These are phyloP conservation scores for Somion occarium DNA, from an alignment of 1,284 basidiomycete species.

Conservation along the genomic window DNA sequence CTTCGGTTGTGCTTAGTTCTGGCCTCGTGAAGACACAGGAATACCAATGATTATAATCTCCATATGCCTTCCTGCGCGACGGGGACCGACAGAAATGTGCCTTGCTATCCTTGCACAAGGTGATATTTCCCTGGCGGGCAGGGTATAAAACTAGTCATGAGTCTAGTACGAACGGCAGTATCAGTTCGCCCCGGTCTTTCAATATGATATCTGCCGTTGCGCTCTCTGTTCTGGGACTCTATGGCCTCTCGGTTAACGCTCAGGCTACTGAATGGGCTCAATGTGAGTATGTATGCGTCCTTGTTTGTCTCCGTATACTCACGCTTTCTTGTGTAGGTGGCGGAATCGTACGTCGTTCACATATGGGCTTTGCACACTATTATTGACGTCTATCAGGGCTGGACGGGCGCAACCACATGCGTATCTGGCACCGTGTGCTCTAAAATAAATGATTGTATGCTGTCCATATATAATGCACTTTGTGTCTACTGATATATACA, in stretches of 20 bases:
- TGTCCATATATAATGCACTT: too few relatives aligned
- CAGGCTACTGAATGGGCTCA: background rate
- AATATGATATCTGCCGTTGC: background rate
- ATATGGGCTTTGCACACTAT: too few relatives aligned
- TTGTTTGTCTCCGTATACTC: background rate
- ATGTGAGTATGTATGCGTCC: background rate
- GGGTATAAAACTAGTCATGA: background rate
- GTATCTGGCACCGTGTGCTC: conserved; percentile 32
- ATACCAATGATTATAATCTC: background rate
- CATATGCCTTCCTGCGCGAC: background rate
- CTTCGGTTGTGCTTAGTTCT: background rate
- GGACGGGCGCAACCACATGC: conserved; percentile 37
- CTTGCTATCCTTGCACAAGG: background rate
- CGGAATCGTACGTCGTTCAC: background rate
- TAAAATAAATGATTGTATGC: conserved; percentile 20
- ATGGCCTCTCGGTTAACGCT: background rate
- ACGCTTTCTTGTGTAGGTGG: background rate
- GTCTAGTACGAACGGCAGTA: too few relatives aligned
- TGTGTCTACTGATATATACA: background rate
- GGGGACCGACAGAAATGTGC: background rate
- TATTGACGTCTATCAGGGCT: conserved; percentile 22
- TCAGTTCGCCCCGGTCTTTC: too few relatives aligned
- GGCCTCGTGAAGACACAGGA: background rate
- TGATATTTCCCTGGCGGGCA: background rate
- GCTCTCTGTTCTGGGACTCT: background rate